Percentiles rank a stretch among this genome's conserved stretches.
phyloP scores from a whole-genome alignment of 257 asterid genomes.

The Hygrophila difformis region DNA sequence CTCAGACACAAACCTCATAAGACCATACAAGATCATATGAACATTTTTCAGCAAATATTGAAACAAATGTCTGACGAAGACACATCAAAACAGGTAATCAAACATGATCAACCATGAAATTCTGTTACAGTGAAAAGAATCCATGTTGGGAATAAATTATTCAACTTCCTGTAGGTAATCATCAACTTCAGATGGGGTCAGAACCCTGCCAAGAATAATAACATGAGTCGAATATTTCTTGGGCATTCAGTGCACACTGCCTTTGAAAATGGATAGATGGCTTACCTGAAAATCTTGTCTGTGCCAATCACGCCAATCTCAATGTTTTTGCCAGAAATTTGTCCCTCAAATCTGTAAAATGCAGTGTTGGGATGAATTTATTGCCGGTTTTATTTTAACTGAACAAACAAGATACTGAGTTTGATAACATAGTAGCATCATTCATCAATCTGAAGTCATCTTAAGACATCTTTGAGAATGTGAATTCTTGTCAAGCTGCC shows the following conservation, averaged over 20 bases:
- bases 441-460: background rate
- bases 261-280: background rate
- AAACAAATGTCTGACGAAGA: no score
- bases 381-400: no score
- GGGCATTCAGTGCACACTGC: background rate
- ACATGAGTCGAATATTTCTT: background rate
- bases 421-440: background rate
- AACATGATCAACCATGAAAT: no score
- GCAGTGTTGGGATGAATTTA: no score
- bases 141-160: no score
- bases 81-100: no score
- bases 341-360: slow-evolving; percentile 85
- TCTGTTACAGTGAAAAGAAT: no score
- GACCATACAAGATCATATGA: no score
- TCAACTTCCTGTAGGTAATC: slow-evolving; percentile 95
- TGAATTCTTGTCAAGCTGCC: background rate
- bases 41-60: no score
- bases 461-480: background rate
- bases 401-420: no score
- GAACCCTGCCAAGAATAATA: slow-evolving; percentile 56
- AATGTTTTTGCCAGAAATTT: slow-evolving; percentile 86
- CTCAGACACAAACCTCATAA: no score
- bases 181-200: slow-evolving; percentile 85
- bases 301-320: slow-evolving; percentile 95
- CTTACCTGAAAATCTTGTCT: slow-evolving; percentile 70